These are phyloP conservation scores for Extremus antarcticus DNA, from an alignment of 495 filamentous ascomycete genomes.

Conservation along the genomic window DNA sequence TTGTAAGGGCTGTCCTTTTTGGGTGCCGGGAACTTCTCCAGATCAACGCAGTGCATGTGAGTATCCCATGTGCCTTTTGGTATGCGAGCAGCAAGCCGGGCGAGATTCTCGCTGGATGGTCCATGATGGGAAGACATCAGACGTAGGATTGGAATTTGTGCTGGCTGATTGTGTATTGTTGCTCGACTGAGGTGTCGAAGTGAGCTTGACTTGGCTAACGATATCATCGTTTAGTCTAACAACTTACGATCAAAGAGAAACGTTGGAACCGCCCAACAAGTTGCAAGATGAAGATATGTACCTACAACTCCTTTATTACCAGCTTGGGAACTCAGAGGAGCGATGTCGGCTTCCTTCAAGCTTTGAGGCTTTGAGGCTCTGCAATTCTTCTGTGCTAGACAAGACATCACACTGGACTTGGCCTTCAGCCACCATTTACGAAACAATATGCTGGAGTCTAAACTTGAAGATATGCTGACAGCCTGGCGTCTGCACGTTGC, in stretches of 20 bases:
- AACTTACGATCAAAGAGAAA: too few relatives aligned
- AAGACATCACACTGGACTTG: too few relatives aligned
- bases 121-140: background rate
- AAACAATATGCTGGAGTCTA: too few relatives aligned
- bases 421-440: too few relatives aligned
- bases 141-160: background rate
- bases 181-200: background rate
- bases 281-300: too few relatives aligned
- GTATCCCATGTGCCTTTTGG: conserved; percentile 35
- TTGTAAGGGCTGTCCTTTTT: conserved; percentile 10
- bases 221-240: background rate
- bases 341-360: background rate
- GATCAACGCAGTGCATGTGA: conserved; percentile 45
- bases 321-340: too few relatives aligned
- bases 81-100: conserved; percentile 10
- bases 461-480: too few relatives aligned
- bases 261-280: too few relatives aligned
- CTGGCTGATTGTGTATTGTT: background rate
- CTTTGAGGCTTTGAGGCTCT: background rate
- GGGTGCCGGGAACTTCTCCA: conserved; percentile 14
- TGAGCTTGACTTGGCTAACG: background rate
- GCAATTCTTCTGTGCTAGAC: background rate
- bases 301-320: too few relatives aligned
- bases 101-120: background rate
- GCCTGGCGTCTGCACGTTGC: too few relatives aligned